Conservation (phyloP, 1,284 basidiomycete genomes). For the Malassezia sympodialis region DNA sequence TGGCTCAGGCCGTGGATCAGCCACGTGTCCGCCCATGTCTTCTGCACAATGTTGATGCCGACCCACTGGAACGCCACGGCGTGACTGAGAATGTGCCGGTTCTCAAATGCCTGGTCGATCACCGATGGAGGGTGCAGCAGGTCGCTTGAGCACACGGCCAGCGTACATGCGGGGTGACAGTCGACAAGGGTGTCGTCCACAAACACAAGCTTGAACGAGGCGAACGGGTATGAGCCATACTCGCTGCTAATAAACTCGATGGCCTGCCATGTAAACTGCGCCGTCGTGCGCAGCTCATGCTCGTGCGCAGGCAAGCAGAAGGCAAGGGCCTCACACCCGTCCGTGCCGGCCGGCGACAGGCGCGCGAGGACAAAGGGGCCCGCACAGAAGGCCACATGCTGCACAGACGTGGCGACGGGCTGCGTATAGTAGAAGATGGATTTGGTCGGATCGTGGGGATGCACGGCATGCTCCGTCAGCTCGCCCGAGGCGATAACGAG, state of each 20-base stretch:
- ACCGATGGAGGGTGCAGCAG: slow-evolving; percentile 76
- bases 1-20: slow-evolving; percentile 82
- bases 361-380: slow-evolving; percentile 63
- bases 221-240: slow-evolving; percentile 89
- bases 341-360: slow-evolving; percentile 20
- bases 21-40: slow-evolving; percentile 92
- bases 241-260: slow-evolving; percentile 86
- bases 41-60: slow-evolving; percentile 89
- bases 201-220: slow-evolving; percentile 86
- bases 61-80: slow-evolving; percentile 84
- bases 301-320: slow-evolving; percentile 80
- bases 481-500: slow-evolving; percentile 89
- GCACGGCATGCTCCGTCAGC: slow-evolving; percentile 55
- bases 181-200: slow-evolving; percentile 64
- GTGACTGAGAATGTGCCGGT: slow-evolving; percentile 73
- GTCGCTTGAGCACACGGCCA: slow-evolving; percentile 72
- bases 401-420: slow-evolving; percentile 75
- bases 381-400: slow-evolving; percentile 89
- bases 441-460: slow-evolving; percentile 87
- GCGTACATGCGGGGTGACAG: slow-evolving; percentile 71
- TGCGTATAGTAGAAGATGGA: slow-evolving; percentile 90
- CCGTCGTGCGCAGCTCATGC: slow-evolving; percentile 60
- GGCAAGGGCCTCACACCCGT: slow-evolving; percentile 74
- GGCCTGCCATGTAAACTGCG: slow-evolving; percentile 69
- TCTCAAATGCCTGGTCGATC: slow-evolving; percentile 87